A percentile compares a stretch with the other conserved stretches of the same genome.
These are phyloP conservation scores for Bipolaris cookei DNA, from an alignment of 2,329 filamentous ascomycete species.

Conservation along the genomic window DNA sequence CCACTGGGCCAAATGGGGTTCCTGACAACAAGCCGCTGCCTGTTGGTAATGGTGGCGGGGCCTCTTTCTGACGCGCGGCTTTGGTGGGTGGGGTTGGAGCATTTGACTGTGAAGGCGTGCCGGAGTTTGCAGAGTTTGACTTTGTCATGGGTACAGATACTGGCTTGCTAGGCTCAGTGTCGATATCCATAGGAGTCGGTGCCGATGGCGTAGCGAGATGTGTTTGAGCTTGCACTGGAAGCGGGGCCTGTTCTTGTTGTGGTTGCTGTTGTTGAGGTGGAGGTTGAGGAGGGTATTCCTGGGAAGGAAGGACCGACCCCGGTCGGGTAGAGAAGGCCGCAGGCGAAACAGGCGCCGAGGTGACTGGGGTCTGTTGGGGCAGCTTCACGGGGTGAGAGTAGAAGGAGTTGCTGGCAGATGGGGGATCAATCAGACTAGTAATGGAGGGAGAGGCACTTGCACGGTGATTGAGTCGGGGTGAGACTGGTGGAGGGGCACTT, in stretches of 20 bases:
- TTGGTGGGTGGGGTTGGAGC: constrained; percentile 63
- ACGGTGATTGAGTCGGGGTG: constrained; percentile 67
- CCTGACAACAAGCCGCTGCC: constrained; percentile 70
- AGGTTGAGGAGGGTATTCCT: constrained; percentile 32
- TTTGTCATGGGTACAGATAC: constrained; percentile 44
- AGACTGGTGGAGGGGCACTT: constrained; percentile 55
- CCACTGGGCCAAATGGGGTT: constrained; percentile 63
- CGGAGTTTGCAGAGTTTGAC: constrained; percentile 40
- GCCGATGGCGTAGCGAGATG: constrained; percentile 24
- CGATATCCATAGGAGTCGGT: constrained; percentile 47
- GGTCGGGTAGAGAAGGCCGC: constrained; percentile 41
- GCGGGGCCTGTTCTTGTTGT: constrained; percentile 20
- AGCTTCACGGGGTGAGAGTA: constrained; percentile 42
- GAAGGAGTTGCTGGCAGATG: constrained; percentile 50
- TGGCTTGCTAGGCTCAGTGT: constrained; percentile 40
- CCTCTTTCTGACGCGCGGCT: constrained; percentile 61
- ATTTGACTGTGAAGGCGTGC: constrained; percentile 54
- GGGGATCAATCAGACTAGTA: constrained; percentile 83
- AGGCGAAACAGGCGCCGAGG: constrained; percentile 50
- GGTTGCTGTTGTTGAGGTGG: constrained; percentile 27
- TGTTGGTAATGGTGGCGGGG: constrained; percentile 63
- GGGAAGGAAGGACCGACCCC: constrained; percentile 36
- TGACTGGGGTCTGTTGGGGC: constrained; percentile 46
- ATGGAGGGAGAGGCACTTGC: constrained; percentile 93
- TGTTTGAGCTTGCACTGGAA: constrained; percentile 10